Conservation (phyloP, 2,329 filamentous ascomycete species). For the Exutisphaerella laricina region DNA sequence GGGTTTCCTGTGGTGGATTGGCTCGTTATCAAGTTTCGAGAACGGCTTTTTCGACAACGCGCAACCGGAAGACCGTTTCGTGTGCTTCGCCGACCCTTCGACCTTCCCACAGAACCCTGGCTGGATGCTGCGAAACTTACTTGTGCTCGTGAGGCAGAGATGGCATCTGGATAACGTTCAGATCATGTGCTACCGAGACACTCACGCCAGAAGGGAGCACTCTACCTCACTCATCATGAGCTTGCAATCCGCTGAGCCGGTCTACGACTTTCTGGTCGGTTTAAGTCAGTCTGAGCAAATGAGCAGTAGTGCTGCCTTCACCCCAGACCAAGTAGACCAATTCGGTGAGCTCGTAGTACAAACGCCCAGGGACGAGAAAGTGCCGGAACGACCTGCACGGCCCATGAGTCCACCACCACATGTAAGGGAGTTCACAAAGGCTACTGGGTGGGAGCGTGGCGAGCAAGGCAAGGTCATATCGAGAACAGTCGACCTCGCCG, state of each 20-base stretch:
- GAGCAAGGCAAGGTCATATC: slow-evolving; percentile 69
- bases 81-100: slow-evolving; percentile 88
- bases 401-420: slow-evolving; percentile 36
- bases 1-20: slow-evolving; percentile 71
- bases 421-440: slow-evolving; percentile 56
- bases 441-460: slow-evolving; percentile 92
- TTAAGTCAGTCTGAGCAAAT: slow-evolving; percentile 16
- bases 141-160: slow-evolving; percentile 76
- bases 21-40: slow-evolving; percentile 71
- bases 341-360: slow-evolving; percentile 29
- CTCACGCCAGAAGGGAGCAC: slow-evolving; percentile 68
- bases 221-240: slow-evolving; percentile 74
- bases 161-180: slow-evolving; percentile 73
- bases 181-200: slow-evolving; percentile 85
- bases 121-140: slow-evolving; percentile 86
- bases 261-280: slow-evolving; percentile 20
- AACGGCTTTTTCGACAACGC: slow-evolving; percentile 76
- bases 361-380: slow-evolving; percentile 18
- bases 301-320: slow-evolving; percentile 25
- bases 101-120: slow-evolving; percentile 82
- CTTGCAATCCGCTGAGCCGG: slow-evolving; percentile 51
- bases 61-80: slow-evolving; percentile 66
- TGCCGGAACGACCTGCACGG: slow-evolving; percentile 23
- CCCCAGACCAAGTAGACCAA: slow-evolving; percentile 28
- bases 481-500: slow-evolving; percentile 73